Evolutionary conservation across 2,329 filamentous ascomycete species (phyloP).

Genomic region (Achaetomium macrosporum): DNA sequence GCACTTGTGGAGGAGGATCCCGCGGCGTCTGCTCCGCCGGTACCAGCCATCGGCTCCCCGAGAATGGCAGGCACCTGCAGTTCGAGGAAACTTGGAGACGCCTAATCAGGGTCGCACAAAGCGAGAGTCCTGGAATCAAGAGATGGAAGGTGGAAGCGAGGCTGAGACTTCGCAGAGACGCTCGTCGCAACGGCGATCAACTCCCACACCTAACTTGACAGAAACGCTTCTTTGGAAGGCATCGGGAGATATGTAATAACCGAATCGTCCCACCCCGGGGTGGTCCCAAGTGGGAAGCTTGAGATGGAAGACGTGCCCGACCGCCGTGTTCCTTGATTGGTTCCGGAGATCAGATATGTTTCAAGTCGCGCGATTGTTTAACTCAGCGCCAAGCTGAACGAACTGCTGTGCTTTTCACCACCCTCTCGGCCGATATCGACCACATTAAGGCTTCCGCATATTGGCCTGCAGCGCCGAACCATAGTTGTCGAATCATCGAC

Average conservation of each 20-base stretch:
- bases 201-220: too few species aligned
- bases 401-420: slow-evolving; percentile 15
- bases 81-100: slow-evolving; percentile 17
- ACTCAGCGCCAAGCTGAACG: slow-evolving; percentile 3
- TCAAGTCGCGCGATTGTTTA: slow-evolving; percentile 16
- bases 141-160: not conserved
- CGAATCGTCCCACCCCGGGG: not conserved
- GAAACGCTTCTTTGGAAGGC: too few species aligned
- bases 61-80: slow-evolving; percentile 7
- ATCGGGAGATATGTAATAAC: too few species aligned
- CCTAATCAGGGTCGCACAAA: slow-evolving; percentile 21
- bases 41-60: slow-evolving; percentile 12
- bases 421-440: slow-evolving; percentile 24
- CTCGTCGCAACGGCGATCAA: too few species aligned
- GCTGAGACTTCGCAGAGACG: too few species aligned
- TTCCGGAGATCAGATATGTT: slow-evolving; percentile 17
- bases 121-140: slow-evolving; percentile 6
- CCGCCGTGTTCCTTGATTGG: slow-evolving; percentile 19
- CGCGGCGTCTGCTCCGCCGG: slow-evolving; percentile 18
- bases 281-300: slow-evolving; percentile 17
- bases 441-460: slow-evolving; percentile 19
- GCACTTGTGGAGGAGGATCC: slow-evolving; percentile 19
- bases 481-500: slow-evolving; percentile 8
- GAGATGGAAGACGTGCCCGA: slow-evolving; percentile 8
- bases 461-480: slow-evolving; percentile 19